A percentile compares a stretch with the other conserved stretches of the same genome.
phyloP scores from a whole-genome alignment of 768 basidiomycete genomes.

The Termitomyces sp. region DNA sequence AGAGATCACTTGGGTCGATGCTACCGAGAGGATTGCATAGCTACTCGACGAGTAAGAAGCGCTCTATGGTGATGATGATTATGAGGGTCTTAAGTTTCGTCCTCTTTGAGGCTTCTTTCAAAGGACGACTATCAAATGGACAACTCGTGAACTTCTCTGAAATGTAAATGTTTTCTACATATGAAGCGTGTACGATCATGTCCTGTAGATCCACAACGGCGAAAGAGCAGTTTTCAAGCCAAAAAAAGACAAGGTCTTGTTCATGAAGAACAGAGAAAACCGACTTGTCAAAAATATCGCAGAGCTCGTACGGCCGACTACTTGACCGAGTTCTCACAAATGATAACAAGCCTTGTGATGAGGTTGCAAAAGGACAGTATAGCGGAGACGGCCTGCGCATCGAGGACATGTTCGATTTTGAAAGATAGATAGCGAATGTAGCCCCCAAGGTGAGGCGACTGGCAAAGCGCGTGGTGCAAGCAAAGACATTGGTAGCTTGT shows the following conservation, averaged over 20 bases:
- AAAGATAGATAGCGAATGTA: slow-evolving; percentile 1
- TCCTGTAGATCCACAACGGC: slow-evolving; percentile 1
- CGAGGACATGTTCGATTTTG: slow-evolving; percentile 1
- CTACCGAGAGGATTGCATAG: slow-evolving; percentile 7
- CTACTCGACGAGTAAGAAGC: slow-evolving; percentile 4
- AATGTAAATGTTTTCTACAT: background rate
- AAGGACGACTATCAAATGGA: background rate
- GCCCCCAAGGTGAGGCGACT: background rate
- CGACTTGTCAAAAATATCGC: background rate
- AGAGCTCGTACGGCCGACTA: slow-evolving; percentile 5
- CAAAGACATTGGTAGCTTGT: background rate
- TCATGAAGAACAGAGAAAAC: background rate
- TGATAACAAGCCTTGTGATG: background rate
- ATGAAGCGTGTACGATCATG: background rate
- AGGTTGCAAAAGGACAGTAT: background rate
- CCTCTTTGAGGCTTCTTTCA: background rate
- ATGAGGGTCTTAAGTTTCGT: background rate
- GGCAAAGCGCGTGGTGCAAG: background rate
- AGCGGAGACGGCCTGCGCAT: background rate
- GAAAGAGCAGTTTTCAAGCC: slow-evolving; percentile 2
- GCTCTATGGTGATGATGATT: background rate
- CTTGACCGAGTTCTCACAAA: slow-evolving; percentile 2
- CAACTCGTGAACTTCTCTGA: slow-evolving; percentile 1
- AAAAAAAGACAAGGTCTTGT: background rate
- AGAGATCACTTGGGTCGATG: background rate